Evolutionary conservation across 164 flowering plant species (phyloP), one percentile per base, ranked within the genome.

Genomic region (Buxus sempervirens): DNA sequence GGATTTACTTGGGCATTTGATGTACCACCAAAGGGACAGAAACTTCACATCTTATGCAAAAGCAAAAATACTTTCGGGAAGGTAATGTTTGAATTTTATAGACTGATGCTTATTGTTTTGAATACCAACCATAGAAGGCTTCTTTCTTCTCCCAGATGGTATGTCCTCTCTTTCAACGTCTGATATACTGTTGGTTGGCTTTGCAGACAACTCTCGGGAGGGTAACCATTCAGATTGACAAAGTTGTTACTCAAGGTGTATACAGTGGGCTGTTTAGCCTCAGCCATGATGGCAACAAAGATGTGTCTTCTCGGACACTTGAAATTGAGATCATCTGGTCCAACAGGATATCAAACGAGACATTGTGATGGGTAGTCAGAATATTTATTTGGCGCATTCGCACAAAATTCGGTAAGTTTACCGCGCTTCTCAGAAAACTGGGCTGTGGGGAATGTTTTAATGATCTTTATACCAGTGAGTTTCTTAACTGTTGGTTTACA

Each of bases 1-100:
- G 90, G 87, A 6, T 90, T 90, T 72, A 88, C 87, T n/a, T 90
- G 98, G 98, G 89, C 91, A 26, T 93, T 93, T 77, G 96, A 93
- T 80, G 91, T 90, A 24, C 98, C 98, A 25, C 98, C 96, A 1
- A 93, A 89, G 75, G 98, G 96, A 25, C 98, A 93, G 75, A 93
- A 90, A 48, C 94, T 90, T 25, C 93, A 89, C 68, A 93, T 93
- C 61, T 54, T 80, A 36, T 93, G 98, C 88, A 90, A 86, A 84
- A 90, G 85, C 89, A 93, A 84, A 72, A 90, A 78, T 56, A 90
- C 96, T 41, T 93, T 93, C 66, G 96, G 93, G 56, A 93, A 93
- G 95, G 98, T 90, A 84, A 69, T 61, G 38, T 32, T 32, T 32
- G 59, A 23, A 13, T 21, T 61, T 19, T 59, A 51, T 13, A 38